Evolutionary conservation across 2,329 filamentous ascomycete genomes (phyloP).

Genomic region (Albifimbria verrucaria): DNA sequence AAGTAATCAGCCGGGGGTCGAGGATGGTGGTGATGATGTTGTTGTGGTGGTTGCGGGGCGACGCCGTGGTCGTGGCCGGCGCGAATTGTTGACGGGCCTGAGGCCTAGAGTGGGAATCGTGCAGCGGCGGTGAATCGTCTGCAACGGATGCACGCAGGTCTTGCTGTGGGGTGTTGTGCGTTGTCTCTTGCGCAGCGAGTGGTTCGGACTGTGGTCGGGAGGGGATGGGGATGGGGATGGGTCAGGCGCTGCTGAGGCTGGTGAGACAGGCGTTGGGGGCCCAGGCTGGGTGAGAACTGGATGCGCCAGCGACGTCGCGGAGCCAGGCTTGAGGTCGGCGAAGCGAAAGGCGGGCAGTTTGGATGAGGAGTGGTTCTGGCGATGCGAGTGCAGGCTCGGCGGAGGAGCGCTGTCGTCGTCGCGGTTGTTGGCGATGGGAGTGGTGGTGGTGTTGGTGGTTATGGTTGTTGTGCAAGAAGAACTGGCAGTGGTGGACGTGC

Average conservation of each 20-base stretch:
- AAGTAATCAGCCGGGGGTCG: not conserved
- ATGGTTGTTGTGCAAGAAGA: slow-evolving; percentile 8
- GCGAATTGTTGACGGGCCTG: slow-evolving; percentile 9
- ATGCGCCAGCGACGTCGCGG: slow-evolving; percentile 20
- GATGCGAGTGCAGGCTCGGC: slow-evolving; percentile 39
- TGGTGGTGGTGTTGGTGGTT: slow-evolving; percentile 10
- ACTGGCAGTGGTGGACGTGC: slow-evolving; percentile 11
- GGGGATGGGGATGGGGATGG: not conserved
- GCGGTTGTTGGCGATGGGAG: slow-evolving; percentile 5
- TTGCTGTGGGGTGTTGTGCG: not conserved
- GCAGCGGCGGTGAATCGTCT: not conserved
- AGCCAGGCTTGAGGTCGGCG: slow-evolving; percentile 39
- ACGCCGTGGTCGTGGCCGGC: slow-evolving; percentile 13
- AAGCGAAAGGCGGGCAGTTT: slow-evolving; percentile 55
- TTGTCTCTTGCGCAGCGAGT: not conserved
- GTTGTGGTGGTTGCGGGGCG: no score
- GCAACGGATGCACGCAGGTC: not conserved
- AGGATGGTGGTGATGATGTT: not conserved
- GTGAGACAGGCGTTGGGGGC: slow-evolving; percentile 18
- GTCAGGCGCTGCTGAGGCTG: slow-evolving; percentile 22
- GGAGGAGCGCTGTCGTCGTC: slow-evolving; percentile 6
- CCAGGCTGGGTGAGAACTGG: not conserved
- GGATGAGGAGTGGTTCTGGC: slow-evolving; percentile 51
- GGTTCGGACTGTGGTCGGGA: not conserved
- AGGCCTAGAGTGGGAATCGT: slow-evolving; percentile 11